A percentile compares a stretch with the other conserved stretches of the same genome.
phyloP scores from a whole-genome alignment of 2,329 filamentous ascomycete genomes.

The Penicillium sp. region DNA sequence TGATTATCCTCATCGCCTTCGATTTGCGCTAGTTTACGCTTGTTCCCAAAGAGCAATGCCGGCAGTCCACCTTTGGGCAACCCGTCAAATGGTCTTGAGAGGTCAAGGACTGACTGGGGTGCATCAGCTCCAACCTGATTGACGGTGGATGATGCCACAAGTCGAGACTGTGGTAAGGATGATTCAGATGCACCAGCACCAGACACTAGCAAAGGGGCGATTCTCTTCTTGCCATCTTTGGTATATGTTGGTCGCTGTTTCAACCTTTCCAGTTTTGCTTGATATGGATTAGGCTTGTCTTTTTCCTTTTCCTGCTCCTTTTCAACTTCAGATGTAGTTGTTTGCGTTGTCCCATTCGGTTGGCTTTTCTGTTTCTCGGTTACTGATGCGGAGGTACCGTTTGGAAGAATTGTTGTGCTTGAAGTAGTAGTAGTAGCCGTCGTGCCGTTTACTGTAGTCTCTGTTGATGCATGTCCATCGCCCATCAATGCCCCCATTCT shows the following conservation, averaged over 20 bases:
- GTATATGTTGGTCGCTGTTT: slow-evolving; percentile 93
- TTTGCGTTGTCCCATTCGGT: slow-evolving; percentile 32
- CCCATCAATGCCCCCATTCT: slow-evolving; percentile 99
- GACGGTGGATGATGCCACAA: slow-evolving; percentile 70
- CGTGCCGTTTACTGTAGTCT: slow-evolving; percentile 49
- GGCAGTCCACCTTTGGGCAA: slow-evolving; percentile 85
- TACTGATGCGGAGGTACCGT: slow-evolving; percentile 40
- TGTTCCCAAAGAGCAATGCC: slow-evolving; percentile 85
- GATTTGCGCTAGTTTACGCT: slow-evolving; percentile 71
- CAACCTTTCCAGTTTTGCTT: slow-evolving; percentile 61
- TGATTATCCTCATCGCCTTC: slow-evolving; percentile 71
- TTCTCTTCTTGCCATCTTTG: slow-evolving; percentile 95
- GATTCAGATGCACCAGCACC: slow-evolving; percentile 83
- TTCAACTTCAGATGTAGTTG: slow-evolving; percentile 29
- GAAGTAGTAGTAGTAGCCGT: background rate
- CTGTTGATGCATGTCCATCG: slow-evolving; percentile 59
- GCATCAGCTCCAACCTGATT: slow-evolving; percentile 64
- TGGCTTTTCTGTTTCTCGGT: slow-evolving; percentile 30
- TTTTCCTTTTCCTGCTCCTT: slow-evolving; percentile 34
- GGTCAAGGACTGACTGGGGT: slow-evolving; percentile 78
- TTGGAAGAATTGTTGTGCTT: slow-evolving; percentile 27
- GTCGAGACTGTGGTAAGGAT: slow-evolving; percentile 80
- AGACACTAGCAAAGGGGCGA: slow-evolving; percentile 86
- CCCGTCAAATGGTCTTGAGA: slow-evolving; percentile 91
- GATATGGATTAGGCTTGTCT: slow-evolving; percentile 51